Percentiles rank a stretch among this genome's conserved stretches.
These are phyloP conservation scores for Silene latifolia DNA, from an alignment of 148 eudicot species.

Conservation along the genomic window DNA sequence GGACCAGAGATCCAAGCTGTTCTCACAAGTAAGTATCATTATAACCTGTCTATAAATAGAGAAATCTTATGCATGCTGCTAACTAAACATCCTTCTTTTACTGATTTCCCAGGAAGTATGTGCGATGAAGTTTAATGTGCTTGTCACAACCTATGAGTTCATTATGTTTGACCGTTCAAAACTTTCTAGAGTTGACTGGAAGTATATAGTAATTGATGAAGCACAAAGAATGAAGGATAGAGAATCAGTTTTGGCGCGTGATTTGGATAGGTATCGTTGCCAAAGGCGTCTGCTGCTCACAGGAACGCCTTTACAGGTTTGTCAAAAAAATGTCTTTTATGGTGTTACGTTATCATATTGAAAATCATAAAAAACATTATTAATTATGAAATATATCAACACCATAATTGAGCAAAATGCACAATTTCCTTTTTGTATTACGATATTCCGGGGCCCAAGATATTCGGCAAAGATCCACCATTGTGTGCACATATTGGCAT, in stretches of 20 bases:
- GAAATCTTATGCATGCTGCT: slow-evolving; percentile 4
- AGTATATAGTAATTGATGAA: slow-evolving; percentile 95
- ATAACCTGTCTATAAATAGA: not conserved
- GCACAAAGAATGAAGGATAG: slow-evolving; percentile 99
- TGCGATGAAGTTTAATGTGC: slow-evolving; percentile 95
- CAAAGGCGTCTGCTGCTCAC: slow-evolving; percentile 96
- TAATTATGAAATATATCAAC: not conserved
- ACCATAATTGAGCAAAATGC: not conserved
- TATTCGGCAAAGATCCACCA: not conserved
- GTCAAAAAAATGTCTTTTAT: slow-evolving; percentile 11
- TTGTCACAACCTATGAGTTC: slow-evolving; percentile 97
- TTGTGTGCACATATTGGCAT: not conserved
- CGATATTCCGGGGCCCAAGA: not conserved
- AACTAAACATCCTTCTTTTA: slow-evolving; percentile 15
- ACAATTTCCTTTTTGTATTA: not conserved
- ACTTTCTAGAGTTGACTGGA: slow-evolving; percentile 94
- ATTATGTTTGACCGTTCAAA: slow-evolving; percentile 94
- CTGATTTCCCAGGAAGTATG: slow-evolving; percentile 65
- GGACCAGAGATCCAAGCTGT: slow-evolving; percentile 85
- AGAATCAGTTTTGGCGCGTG: slow-evolving; percentile 96
- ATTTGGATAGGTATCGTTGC: slow-evolving; percentile 95
- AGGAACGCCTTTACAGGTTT: slow-evolving; percentile 96
- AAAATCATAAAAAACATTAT: no score
- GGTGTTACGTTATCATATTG: not conserved
- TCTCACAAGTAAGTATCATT: slow-evolving; percentile 71